Base-by-base conservation (phyloP, 83 land plant genomes). In the Diphasiastrum complanatum region DNA sequence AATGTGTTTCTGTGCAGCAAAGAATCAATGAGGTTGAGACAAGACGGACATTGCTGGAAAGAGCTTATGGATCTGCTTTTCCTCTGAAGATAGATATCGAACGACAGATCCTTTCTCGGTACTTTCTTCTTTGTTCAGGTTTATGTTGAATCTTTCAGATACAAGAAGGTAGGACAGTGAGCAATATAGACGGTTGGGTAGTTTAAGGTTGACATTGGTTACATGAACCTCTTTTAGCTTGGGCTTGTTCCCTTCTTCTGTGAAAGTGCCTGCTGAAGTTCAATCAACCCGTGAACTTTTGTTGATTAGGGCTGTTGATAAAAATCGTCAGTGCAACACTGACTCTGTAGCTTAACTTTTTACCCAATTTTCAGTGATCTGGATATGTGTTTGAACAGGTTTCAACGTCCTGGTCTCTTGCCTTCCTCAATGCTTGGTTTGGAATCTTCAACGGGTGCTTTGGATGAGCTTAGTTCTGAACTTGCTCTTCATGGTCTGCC, bases 381-480 rank as follows among this genome's bases (percentile, higher is more conserved):
- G 16, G 12, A 8, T 51, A 23, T 30, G n/a, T 58, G 8, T 36
- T 29, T 64, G 41, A 54, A 72, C 77, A 87, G 93, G 66, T 81
- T 83, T 63, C 98, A 89, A 60, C 85, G 98, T 51, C 96, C 89
- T 12, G 87, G 85, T 37, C 72, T 74, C 14, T 46, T 93, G 62
- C 89, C 91, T 53, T 93, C 98, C 20, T 93, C 98, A 10, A 85
- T 85, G 87, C 66, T 93, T 22, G 98, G 98, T n/a, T 70, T 83
- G 3, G 92, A 93, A 46, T 83, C 96, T 26, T 53, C 89, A 54
- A 93, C 92, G 32, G 98, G 96, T 65, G 51, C 53, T 56, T 71
- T 93, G 69, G 98, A 89, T 25, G 80, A 85, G 25, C 81, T 89
- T 57, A 82, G 81, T 18, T 81, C 89, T 65, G 89, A 86, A 52